A percentile compares a stretch with the other conserved stretches of the same genome.
phyloP scores from a whole-genome alignment of 1,284 basidiomycete genomes.

The Malassezia vespertilionis region DNA sequence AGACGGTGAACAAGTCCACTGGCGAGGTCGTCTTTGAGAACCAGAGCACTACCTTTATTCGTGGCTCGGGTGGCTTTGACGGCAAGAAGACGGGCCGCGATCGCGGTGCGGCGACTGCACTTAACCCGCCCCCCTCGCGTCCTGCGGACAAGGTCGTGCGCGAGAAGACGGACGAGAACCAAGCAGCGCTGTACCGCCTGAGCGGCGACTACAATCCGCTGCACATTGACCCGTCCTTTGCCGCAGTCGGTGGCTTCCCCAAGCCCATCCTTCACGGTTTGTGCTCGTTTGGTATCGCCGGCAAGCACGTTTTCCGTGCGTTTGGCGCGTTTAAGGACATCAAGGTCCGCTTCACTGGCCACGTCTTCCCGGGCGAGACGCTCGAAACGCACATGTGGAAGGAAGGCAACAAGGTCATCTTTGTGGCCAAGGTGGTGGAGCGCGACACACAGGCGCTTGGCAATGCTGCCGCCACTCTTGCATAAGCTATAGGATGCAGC shows the following conservation, averaged over 20 bases:
- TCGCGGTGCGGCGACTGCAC: conserved; percentile 75
- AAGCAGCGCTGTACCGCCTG: conserved; percentile 62
- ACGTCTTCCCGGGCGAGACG: conserved; percentile 90
- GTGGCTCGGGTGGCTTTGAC: conserved; percentile 87
- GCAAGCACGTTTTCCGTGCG: conserved; percentile 80
- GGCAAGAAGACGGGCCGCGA: conserved; percentile 78
- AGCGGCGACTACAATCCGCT: conserved; percentile 62
- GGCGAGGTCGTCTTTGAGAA: conserved; percentile 82
- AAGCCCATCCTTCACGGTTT: conserved; percentile 66
- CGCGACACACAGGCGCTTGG: conserved; percentile 59
- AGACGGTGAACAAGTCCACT: conserved; percentile 49
- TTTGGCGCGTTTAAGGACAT: conserved; percentile 83
- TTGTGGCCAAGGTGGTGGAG: conserved; percentile 72
- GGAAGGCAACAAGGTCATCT: conserved; percentile 80
- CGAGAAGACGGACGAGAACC: conserved; percentile 38
- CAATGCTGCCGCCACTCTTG: conserved; percentile 64
- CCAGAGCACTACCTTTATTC: conserved; percentile 81
- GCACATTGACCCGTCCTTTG: conserved; percentile 86
- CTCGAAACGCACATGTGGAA: conserved; percentile 71
- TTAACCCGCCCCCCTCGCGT: conserved; percentile 62
- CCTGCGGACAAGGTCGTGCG: conserved; percentile 39
- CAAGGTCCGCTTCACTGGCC: conserved; percentile 86
- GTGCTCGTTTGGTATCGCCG: conserved; percentile 84
- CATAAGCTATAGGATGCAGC: too few relatives aligned
- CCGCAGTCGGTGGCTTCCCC: conserved; percentile 85